Conservation (phyloP, 2,329 filamentous ascomycete genomes). For the Teratosphaeria viscida region DNA sequence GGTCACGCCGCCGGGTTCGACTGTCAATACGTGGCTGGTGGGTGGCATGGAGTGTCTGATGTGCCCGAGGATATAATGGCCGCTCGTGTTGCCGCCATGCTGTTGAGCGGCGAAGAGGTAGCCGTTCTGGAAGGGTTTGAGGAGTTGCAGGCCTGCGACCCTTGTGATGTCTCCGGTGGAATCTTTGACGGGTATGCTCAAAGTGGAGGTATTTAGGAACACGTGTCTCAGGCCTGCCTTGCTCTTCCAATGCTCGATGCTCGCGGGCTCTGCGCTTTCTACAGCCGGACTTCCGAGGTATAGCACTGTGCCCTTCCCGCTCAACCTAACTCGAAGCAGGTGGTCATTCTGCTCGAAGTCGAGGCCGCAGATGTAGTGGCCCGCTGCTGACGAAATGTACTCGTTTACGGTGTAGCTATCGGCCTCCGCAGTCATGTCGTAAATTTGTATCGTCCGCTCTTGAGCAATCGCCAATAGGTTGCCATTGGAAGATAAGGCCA, state of each 20-base stretch:
- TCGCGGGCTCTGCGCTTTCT: constrained; percentile 3
- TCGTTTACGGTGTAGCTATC: constrained; percentile 24
- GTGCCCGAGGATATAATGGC: constrained; percentile 21
- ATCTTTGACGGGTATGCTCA: background rate
- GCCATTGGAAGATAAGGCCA: constrained; percentile 23
- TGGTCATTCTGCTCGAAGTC: constrained; percentile 25
- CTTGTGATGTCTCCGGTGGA: constrained; percentile 5
- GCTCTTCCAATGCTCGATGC: constrained; percentile 24
- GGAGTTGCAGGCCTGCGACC: constrained; percentile 21
- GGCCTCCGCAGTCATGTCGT: constrained; percentile 19
- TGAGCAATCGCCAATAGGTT: constrained; percentile 24
- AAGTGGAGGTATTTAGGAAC: constrained; percentile 19
- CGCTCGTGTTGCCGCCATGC: constrained; percentile 19
- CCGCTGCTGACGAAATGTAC: constrained; percentile 22
- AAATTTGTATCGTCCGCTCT: constrained; percentile 26
- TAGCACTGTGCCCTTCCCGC: constrained; percentile 24
- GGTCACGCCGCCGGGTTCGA: constrained; percentile 14
- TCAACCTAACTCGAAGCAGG: constrained; percentile 22
- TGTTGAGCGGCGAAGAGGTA: constrained; percentile 22
- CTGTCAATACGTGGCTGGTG: constrained; percentile 8
- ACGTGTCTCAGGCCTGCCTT: constrained; percentile 20
- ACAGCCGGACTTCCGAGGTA: constrained; percentile 24
- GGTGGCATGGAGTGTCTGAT: constrained; percentile 8
- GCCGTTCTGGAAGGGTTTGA: constrained; percentile 18
- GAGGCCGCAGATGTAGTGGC: constrained; percentile 26